Evolutionary conservation across 352 stramenopile genomes (phyloP).

Genomic region (Phytophthora pini): DNA sequence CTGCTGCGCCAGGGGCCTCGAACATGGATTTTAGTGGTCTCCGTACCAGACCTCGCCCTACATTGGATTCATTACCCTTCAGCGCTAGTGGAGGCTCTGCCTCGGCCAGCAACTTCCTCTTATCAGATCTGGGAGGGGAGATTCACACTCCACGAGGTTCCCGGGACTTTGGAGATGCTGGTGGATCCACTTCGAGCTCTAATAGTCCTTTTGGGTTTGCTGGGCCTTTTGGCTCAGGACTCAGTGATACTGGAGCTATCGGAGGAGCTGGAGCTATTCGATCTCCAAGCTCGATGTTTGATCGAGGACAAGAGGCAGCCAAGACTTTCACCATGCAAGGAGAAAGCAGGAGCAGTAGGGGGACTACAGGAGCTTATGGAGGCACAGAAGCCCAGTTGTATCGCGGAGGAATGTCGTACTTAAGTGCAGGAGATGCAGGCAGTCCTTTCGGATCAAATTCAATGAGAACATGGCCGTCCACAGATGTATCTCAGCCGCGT

Average conservation of each 20-base stretch:
- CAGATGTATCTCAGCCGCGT: conserved; percentile 34
- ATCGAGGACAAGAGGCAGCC: conserved; percentile 20
- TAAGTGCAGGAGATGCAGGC: conserved; percentile 12
- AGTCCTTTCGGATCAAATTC: conserved; percentile 12
- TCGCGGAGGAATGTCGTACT: conserved; percentile 21
- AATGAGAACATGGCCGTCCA: conserved; percentile 21
- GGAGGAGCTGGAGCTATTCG: conserved; percentile 31
- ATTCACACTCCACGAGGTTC: conserved; percentile 45
- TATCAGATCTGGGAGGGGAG: conserved; percentile 68
- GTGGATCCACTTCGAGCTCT: conserved; percentile 1
- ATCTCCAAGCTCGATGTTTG: conserved; percentile 44
- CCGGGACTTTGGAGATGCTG: conserved; percentile 25
- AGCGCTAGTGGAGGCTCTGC: conserved; percentile 9
- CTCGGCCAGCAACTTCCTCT: conserved; percentile 45
- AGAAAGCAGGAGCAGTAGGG: conserved; percentile 12
- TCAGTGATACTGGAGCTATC: conserved; percentile 25
- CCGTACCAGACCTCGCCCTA: conserved; percentile 21
- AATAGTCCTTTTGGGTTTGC: conserved; percentile 47
- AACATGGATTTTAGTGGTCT: conserved; percentile 35
- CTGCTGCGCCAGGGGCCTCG: conserved; percentile 7
- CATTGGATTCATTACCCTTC: conserved; percentile 38
- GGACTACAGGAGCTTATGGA: conserved; percentile 5
- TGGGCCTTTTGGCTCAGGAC: conserved; percentile 29
- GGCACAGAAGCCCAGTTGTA: conserved; percentile 21
- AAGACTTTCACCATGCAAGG: conserved; percentile 31